Evolutionary conservation across 805 yeast species (phyloP).

Genomic region (Priceomyces melissophilus): DNA sequence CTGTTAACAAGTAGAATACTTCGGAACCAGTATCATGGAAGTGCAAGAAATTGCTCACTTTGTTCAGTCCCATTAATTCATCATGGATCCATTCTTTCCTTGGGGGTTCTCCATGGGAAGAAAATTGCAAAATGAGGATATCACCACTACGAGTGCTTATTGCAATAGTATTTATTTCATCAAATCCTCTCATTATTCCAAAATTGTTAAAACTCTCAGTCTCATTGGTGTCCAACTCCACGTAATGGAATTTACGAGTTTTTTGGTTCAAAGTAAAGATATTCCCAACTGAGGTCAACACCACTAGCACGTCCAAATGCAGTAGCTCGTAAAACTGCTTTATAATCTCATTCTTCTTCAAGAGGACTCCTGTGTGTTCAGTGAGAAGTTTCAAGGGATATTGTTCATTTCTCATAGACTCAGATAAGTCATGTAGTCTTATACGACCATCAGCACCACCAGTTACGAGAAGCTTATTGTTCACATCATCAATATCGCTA

Average conservation of each 20-base stretch:
- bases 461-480: slow-evolving; percentile 56
- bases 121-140: slow-evolving; percentile 33
- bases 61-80: slow-evolving; percentile 27
- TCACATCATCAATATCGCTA: slow-evolving; percentile 49
- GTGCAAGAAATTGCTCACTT: slow-evolving; percentile 50
- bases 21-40: slow-evolving; percentile 13
- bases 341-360: slow-evolving; percentile 51
- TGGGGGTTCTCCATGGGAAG: slow-evolving; percentile 10
- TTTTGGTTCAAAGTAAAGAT: slow-evolving; percentile 32
- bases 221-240: slow-evolving; percentile 12
- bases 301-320: slow-evolving; percentile 38
- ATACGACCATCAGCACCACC: slow-evolving; percentile 95
- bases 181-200: slow-evolving; percentile 42
- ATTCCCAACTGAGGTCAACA: slow-evolving; percentile 60
- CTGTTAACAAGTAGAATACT: slow-evolving; percentile 43
- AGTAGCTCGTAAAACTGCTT: slow-evolving; percentile 55
- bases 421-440: slow-evolving; percentile 53
- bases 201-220: slow-evolving; percentile 30
- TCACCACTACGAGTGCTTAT: slow-evolving; percentile 38
- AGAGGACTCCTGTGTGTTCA: slow-evolving; percentile 15
- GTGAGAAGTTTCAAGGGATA: slow-evolving; percentile 35
- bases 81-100: slow-evolving; percentile 23
- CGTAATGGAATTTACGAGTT: slow-evolving; percentile 20
- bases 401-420: slow-evolving; percentile 7
- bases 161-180: slow-evolving; percentile 24